Evolutionary conservation across 2,329 filamentous ascomycete genomes (phyloP).

Genomic region (Botrytis byssoidea): DNA sequence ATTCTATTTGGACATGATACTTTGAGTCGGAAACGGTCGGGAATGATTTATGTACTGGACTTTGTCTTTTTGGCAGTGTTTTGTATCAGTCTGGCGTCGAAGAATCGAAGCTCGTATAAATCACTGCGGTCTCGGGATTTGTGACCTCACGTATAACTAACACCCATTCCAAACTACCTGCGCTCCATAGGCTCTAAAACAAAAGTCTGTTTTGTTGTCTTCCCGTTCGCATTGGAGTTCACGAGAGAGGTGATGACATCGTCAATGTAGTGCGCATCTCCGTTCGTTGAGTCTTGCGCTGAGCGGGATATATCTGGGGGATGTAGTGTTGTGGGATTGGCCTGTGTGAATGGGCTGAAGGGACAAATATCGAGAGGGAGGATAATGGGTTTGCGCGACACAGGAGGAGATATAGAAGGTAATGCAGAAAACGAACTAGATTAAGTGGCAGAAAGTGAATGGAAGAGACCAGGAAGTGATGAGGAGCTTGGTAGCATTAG

Average conservation of each 20-base stretch:
- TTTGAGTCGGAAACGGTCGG: not conserved
- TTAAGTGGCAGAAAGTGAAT: not conserved
- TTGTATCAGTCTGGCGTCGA: not conserved
- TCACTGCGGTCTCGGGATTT: not conserved
- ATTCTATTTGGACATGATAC: not conserved
- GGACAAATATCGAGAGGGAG: not conserved
- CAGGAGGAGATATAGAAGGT: not conserved
- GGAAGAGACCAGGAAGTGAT: not conserved
- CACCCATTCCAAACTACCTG: not conserved
- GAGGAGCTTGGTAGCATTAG: not conserved
- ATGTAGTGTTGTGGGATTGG: not conserved
- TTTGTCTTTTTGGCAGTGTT: not conserved
- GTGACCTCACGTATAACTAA: not conserved
- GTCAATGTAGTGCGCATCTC: not conserved
- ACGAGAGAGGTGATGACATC: not conserved
- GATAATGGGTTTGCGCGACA: not conserved
- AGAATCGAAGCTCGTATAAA: too few relatives aligned
- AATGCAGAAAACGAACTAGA: not conserved
- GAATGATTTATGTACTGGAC: too few relatives aligned
- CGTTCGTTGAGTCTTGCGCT: not conserved
- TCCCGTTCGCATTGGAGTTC: not conserved
- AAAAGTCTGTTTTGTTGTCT: not conserved
- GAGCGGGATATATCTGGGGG: not conserved
- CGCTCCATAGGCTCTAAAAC: not conserved
- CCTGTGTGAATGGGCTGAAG: not conserved